phyloP scores from a whole-genome alignment of 2,329 filamentous ascomycete species.

The Herpomyces periplanetae region DNA sequence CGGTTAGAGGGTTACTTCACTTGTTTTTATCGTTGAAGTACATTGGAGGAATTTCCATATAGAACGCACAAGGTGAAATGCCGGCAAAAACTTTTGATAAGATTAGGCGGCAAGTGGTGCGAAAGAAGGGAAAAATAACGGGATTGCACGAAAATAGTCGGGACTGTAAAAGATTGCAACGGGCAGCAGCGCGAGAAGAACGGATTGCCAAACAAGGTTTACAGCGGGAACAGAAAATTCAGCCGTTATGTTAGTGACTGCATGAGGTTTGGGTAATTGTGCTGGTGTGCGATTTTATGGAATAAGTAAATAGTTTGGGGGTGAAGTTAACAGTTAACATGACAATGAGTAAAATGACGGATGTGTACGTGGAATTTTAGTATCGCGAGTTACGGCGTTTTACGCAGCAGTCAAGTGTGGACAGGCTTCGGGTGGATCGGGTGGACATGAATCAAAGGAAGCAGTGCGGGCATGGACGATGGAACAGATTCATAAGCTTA shows the following conservation, averaged over 20 bases:
- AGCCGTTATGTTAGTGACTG: constrained; percentile 1
- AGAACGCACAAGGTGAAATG: too few relatives aligned
- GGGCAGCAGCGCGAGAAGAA: constrained; percentile 41
- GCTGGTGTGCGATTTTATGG: constrained; percentile 1
- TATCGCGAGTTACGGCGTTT: constrained; percentile 2
- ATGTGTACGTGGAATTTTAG: background rate
- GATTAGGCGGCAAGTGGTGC: constrained; percentile 52
- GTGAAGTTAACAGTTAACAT: constrained; percentile 24
- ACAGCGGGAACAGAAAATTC: constrained; percentile 26
- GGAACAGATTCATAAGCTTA: constrained; percentile 4
- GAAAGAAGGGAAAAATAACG: constrained; percentile 38
- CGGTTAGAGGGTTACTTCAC: too few relatives aligned
- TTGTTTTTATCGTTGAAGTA: too few relatives aligned
- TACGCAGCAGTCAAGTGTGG: too few relatives aligned
- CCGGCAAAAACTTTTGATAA: constrained; percentile 30
- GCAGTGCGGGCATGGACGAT: too few relatives aligned
- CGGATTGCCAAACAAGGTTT: constrained; percentile 34
- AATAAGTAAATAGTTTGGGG: constrained; percentile 7
- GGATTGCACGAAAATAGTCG: constrained; percentile 56
- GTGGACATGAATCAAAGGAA: too few relatives aligned
- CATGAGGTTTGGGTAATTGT: background rate
- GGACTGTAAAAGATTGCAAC: constrained; percentile 40
- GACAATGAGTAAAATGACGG: constrained; percentile 14
- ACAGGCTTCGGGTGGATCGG: too few relatives aligned
- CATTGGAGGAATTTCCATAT: too few relatives aligned